Evolutionary conservation across 139 green algal genomes (phyloP).

Genomic region (Chlamydomonas asymmetrica): DNA sequence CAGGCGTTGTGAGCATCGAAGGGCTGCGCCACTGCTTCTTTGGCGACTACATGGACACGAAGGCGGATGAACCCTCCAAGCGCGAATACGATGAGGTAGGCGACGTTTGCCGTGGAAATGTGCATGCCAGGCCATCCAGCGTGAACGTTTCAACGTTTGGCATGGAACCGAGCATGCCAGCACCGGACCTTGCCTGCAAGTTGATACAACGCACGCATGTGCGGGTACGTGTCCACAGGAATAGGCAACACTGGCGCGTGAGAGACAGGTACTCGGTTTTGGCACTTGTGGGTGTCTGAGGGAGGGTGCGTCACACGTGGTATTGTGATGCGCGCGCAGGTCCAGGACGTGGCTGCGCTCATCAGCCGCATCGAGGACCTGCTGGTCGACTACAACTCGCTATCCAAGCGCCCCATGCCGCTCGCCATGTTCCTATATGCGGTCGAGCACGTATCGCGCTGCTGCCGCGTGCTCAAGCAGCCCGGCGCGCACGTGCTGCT

Average conservation of each 20-base stretch:
- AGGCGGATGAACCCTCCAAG: conserved; percentile 2
- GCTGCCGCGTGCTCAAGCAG: conserved; percentile 49
- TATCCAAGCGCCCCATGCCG: conserved; percentile 75
- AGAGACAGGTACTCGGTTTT: too few species aligned
- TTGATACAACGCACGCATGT: too few species aligned
- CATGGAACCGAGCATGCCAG: too few species aligned
- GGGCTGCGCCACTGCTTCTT: conserved; percentile 57
- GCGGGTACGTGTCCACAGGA: too few species aligned
- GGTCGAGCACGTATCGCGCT: conserved; percentile 72
- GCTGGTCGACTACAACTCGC: conserved; percentile 72
- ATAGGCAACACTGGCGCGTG: too few species aligned
- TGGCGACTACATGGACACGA: conserved; percentile 67
- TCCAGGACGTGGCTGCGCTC: conserved; percentile 25
- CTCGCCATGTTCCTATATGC: conserved; percentile 82
- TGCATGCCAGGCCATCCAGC: background rate
- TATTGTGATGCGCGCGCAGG: background rate
- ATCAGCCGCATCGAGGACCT: conserved; percentile 60
- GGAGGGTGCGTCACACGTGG: too few species aligned
- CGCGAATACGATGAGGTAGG: conserved; percentile 20
- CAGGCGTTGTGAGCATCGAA: conserved; percentile 31
- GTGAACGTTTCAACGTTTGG: too few species aligned
- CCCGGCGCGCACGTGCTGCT: conserved; percentile 72
- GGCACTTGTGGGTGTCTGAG: too few species aligned
- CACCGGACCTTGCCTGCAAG: too few species aligned
- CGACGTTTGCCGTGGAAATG: background rate